phyloP scores from a whole-genome alignment of 2,329 filamentous ascomycete genomes.

The Aureobasidium leucospermi region DNA sequence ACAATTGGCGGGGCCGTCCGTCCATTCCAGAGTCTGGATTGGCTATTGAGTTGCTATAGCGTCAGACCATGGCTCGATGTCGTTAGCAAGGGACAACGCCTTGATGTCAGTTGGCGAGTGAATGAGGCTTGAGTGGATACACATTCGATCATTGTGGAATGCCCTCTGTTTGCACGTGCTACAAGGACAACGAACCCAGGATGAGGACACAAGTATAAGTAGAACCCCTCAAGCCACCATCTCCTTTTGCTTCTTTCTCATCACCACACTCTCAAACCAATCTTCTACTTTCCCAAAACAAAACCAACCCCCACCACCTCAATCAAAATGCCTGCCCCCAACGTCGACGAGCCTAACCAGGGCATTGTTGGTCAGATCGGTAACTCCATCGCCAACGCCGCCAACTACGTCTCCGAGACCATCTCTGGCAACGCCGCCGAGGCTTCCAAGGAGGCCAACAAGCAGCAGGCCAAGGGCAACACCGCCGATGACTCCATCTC shows the following conservation, averaged over 20 bases:
- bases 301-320: slow-evolving; percentile 17
- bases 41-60: slow-evolving; percentile 3
- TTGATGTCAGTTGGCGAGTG: slow-evolving; percentile 4
- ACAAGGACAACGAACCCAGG: background rate
- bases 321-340: slow-evolving; percentile 37
- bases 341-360: slow-evolving; percentile 37
- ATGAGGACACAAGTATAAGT: slow-evolving; percentile 6
- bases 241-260: background rate
- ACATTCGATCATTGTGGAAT: slow-evolving; percentile 12
- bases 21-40: slow-evolving; percentile 10
- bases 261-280: slow-evolving; percentile 4
- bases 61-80: slow-evolving; percentile 8
- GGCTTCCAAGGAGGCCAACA: slow-evolving; percentile 62
- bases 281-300: background rate
- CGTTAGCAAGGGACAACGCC: slow-evolving; percentile 11
- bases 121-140: background rate
- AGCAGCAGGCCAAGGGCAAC: slow-evolving; percentile 53
- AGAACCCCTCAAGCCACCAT: background rate
- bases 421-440: slow-evolving; percentile 50
- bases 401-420: slow-evolving; percentile 62
- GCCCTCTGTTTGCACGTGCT: slow-evolving; percentile 2
- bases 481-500: slow-evolving; percentile 44
- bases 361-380: slow-evolving; percentile 31
- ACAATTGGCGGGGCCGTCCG: slow-evolving; percentile 9
- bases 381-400: slow-evolving; percentile 43